Conservation (phyloP, 176 grass and related monocot genomes). For the Eragrostis curvula region DNA sequence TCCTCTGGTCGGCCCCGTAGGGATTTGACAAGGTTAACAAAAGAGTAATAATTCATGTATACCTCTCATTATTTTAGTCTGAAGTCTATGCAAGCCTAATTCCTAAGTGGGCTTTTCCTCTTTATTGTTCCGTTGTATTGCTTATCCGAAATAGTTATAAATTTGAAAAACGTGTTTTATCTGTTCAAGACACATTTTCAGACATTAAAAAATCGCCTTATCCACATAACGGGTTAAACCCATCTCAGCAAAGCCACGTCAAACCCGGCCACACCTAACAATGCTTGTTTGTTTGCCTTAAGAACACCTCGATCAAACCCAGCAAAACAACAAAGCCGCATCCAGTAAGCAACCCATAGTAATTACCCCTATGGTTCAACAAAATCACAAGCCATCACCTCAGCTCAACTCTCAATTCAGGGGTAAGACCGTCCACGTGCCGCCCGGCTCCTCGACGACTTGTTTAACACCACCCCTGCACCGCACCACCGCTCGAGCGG, state of each 20-base stretch:
- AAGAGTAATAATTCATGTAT: background rate
- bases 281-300: background rate
- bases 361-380: background rate
- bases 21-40: background rate
- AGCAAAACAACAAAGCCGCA: no score
- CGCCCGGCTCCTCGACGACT: background rate
- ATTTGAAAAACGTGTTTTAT: background rate
- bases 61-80: background rate
- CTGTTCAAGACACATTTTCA: background rate
- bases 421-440: conserved; percentile 29
- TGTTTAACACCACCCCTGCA: conserved; percentile 14
- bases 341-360: no score
- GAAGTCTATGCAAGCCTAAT: background rate
- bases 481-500: background rate
- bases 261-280: no score
- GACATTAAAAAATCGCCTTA: conserved; percentile 1
- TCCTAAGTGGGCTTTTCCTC: background rate
- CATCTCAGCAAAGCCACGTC: no score
- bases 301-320: no score
- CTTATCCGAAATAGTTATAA: background rate
- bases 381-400: background rate
- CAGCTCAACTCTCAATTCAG: background rate
- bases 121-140: background rate
- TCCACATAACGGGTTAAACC: conserved; percentile 19
- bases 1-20: background rate